Conservation (phyloP, 148 eudicot genomes). For the Chenopodium suecicum region DNA sequence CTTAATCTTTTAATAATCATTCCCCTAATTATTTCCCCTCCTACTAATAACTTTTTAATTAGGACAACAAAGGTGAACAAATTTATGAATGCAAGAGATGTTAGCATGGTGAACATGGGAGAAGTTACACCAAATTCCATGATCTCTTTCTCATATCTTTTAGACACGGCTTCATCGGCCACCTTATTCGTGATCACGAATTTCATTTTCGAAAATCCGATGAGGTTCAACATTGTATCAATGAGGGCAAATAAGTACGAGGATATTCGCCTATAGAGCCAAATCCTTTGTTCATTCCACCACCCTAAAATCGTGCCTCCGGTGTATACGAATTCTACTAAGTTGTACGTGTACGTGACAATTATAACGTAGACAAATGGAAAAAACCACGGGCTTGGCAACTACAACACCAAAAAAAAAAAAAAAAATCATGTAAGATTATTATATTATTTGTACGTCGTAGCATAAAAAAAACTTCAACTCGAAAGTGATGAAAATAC, state of each 20-base stretch:
- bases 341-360: slow-evolving; percentile 37
- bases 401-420: slow-evolving; percentile 28
- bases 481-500: slow-evolving; percentile 26
- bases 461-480: neutral
- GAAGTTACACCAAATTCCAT: slow-evolving; percentile 72
- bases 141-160: slow-evolving; percentile 56
- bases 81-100: slow-evolving; percentile 54
- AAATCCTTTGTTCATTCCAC: slow-evolving; percentile 92
- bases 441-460: too few relatives aligned
- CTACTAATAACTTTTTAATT: slow-evolving; percentile 12
- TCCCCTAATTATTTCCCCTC: neutral
- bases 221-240: slow-evolving; percentile 38
- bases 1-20: slow-evolving; percentile 25
- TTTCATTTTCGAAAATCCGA: slow-evolving; percentile 45
- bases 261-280: slow-evolving; percentile 76
- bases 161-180: slow-evolving; percentile 37
- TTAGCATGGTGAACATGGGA: slow-evolving; percentile 57
- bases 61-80: slow-evolving; percentile 37
- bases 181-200: slow-evolving; percentile 65
- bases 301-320: slow-evolving; percentile 67
- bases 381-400: slow-evolving; percentile 62
- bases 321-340: slow-evolving; percentile 48
- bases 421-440: too few relatives aligned
- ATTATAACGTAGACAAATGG: slow-evolving; percentile 56
- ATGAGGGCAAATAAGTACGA: slow-evolving; percentile 62